A percentile compares a stretch with the other conserved stretches of the same genome.
Conservation (phyloP, 345 rosid genomes). For the Eucalyptus regnans region DNA sequence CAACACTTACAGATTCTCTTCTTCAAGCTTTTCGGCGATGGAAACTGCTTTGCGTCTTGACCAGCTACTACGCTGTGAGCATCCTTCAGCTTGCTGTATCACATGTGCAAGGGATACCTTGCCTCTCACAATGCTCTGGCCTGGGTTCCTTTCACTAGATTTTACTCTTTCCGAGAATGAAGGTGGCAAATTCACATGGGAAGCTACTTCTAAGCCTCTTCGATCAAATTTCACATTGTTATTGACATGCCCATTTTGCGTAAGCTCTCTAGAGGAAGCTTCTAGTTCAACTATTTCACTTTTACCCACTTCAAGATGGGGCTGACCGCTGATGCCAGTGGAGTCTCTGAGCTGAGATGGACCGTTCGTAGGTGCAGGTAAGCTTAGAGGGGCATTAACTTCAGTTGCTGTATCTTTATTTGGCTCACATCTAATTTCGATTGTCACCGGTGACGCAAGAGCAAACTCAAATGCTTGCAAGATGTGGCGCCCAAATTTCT, state of each 20-base stretch:
- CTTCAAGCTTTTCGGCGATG: conserved; percentile 90
- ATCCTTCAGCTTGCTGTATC: conserved; percentile 84
- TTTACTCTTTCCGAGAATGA: conserved; percentile 16
- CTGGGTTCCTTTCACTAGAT: conserved; percentile 36
- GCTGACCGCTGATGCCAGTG: background rate
- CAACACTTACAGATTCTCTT: conserved; percentile 75
- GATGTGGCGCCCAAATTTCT: conserved; percentile 53
- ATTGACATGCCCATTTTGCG: background rate
- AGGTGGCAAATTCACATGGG: conserved; percentile 3
- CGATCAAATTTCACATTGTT: background rate
- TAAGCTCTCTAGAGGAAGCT: conserved; percentile 22
- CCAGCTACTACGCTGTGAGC: conserved; percentile 56
- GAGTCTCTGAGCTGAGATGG: conserved; percentile 10
- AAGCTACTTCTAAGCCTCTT: conserved; percentile 9
- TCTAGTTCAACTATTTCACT: conserved; percentile 70
- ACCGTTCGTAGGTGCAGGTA: conserved; percentile 31
- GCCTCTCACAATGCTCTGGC: conserved; percentile 80
- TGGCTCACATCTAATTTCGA: conserved; percentile 70
- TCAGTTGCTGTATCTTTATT: conserved; percentile 26
- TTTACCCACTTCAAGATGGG: conserved; percentile 19
- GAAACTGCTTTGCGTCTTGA: conserved; percentile 81
- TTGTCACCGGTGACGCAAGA: conserved; percentile 63
- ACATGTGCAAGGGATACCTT: conserved; percentile 86
- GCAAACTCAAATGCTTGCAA: conserved; percentile 76
- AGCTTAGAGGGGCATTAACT: conserved; percentile 8